Conservation (phyloP, 2,329 filamentous ascomycete genomes). For the Alternaria tenuissima region DNA sequence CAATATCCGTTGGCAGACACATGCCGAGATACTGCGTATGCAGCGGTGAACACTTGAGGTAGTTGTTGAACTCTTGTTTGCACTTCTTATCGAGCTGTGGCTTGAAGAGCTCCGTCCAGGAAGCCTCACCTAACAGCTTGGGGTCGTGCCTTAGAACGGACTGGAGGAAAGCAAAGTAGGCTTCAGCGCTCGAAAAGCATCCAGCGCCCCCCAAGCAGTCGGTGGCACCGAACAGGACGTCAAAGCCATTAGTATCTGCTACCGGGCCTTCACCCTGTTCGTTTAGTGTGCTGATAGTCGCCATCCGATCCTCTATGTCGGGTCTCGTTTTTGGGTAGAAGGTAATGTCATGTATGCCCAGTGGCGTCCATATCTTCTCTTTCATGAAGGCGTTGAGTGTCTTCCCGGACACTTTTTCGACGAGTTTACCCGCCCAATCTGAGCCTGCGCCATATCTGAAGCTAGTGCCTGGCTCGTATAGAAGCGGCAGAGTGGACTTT, state of each 20-base stretch:
- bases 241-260: background rate
- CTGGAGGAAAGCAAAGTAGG: constrained; percentile 42
- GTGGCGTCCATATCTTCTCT: constrained; percentile 50
- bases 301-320: constrained; percentile 29
- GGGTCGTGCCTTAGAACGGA: constrained; percentile 34
- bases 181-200: constrained; percentile 28
- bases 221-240: constrained; percentile 2
- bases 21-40: constrained; percentile 19
- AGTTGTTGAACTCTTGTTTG: constrained; percentile 30
- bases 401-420: constrained; percentile 52
- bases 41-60: constrained; percentile 10
- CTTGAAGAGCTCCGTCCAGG: constrained; percentile 39
- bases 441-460: constrained; percentile 64
- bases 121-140: constrained; percentile 23
- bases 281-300: constrained; percentile 37
- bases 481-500: constrained; percentile 59
- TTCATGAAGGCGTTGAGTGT: constrained; percentile 49
- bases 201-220: constrained; percentile 41
- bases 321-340: constrained; percentile 57
- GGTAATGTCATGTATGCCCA: constrained; percentile 59
- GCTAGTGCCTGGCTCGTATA: constrained; percentile 67
- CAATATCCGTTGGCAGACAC: constrained; percentile 4
- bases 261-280: constrained; percentile 12
- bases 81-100: constrained; percentile 36
- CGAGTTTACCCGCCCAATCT: constrained; percentile 57